Evolutionary conservation across 1,284 basidiomycete species (phyloP).

Genomic region (Ceratobasidium sp.): DNA sequence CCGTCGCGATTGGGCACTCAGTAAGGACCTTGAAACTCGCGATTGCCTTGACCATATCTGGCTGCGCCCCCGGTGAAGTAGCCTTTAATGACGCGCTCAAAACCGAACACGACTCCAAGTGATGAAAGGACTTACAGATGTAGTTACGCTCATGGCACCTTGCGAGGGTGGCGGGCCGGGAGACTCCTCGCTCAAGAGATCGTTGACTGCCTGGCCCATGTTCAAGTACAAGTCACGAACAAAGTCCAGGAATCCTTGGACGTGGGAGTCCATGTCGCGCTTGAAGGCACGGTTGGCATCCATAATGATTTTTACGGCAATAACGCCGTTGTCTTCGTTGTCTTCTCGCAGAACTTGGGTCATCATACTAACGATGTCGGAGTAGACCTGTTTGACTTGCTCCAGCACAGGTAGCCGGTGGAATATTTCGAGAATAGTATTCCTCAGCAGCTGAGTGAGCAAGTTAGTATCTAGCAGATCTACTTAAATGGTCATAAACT

Average conservation of each 20-base stretch:
- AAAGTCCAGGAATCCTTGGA: slow-evolving; percentile 83
- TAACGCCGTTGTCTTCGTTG: slow-evolving; percentile 95
- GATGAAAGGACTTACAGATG: slow-evolving; percentile 40
- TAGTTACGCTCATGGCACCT: slow-evolving; percentile 34
- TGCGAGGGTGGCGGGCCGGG: slow-evolving; percentile 45
- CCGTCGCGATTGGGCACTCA: slow-evolving; percentile 94
- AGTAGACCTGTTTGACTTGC: slow-evolving; percentile 74
- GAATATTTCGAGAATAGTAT: slow-evolving; percentile 86
- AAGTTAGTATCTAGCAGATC: background rate
- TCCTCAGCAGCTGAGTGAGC: slow-evolving; percentile 72
- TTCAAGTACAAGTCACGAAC: slow-evolving; percentile 80
- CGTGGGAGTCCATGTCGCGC: slow-evolving; percentile 79
- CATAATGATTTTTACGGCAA: slow-evolving; percentile 92
- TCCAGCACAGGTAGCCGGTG: slow-evolving; percentile 90
- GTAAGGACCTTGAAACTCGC: slow-evolving; percentile 95
- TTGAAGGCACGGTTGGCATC: slow-evolving; percentile 79
- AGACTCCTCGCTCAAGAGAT: slow-evolving; percentile 67
- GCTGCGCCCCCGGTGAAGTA: slow-evolving; percentile 38
- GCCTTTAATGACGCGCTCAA: slow-evolving; percentile 13
- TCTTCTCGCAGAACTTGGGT: slow-evolving; percentile 87
- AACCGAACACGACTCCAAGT: background rate
- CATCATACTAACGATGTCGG: slow-evolving; percentile 76
- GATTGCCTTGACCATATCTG: slow-evolving; percentile 68
- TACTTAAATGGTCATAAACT: slow-evolving; percentile 2
- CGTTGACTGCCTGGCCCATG: slow-evolving; percentile 78